phyloP scores from a whole-genome alignment of 768 basidiomycete species.

The Calocybe gangraenosa region DNA sequence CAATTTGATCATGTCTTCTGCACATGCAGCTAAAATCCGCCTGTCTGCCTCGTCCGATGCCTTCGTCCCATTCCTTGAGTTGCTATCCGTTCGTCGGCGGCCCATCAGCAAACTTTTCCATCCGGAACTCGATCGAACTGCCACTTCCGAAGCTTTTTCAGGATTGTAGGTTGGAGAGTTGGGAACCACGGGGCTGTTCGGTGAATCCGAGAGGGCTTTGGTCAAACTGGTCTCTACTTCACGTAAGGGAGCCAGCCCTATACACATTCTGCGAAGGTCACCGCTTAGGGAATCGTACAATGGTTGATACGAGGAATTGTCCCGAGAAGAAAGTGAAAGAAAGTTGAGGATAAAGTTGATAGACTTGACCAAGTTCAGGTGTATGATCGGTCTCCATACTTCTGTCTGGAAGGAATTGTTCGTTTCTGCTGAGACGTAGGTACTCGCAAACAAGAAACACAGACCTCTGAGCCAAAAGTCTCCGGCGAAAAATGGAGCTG shows the following conservation, averaged over 20 bases:
- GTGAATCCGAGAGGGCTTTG: slow-evolving; percentile 33
- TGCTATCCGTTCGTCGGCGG: slow-evolving; percentile 23
- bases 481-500: slow-evolving; percentile 58
- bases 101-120: slow-evolving; percentile 47
- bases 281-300: slow-evolving; percentile 23
- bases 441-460: slow-evolving; percentile 3
- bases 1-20: slow-evolving; percentile 48
- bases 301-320: slow-evolving; percentile 15
- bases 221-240: slow-evolving; percentile 51
- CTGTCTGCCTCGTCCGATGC: slow-evolving; percentile 31
- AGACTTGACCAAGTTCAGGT: slow-evolving; percentile 62
- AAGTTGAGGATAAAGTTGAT: slow-evolving; percentile 36
- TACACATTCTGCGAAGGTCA: slow-evolving; percentile 40
- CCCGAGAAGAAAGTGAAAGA: slow-evolving; percentile 19
- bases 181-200: slow-evolving; percentile 9
- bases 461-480: slow-evolving; percentile 53
- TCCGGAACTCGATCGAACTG: slow-evolving; percentile 41
- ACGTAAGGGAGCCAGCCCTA: slow-evolving; percentile 50
- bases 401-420: slow-evolving; percentile 27
- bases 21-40: slow-evolving; percentile 48
- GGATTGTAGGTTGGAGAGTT: slow-evolving; percentile 28
- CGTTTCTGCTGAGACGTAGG: not conserved
- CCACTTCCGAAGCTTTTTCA: slow-evolving; percentile 40
- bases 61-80: slow-evolving; percentile 10
- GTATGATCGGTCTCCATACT: slow-evolving; percentile 62